phyloP scores from a whole-genome alignment of 2,329 filamentous ascomycete genomes.

The Xylariomycetidae sp. region DNA sequence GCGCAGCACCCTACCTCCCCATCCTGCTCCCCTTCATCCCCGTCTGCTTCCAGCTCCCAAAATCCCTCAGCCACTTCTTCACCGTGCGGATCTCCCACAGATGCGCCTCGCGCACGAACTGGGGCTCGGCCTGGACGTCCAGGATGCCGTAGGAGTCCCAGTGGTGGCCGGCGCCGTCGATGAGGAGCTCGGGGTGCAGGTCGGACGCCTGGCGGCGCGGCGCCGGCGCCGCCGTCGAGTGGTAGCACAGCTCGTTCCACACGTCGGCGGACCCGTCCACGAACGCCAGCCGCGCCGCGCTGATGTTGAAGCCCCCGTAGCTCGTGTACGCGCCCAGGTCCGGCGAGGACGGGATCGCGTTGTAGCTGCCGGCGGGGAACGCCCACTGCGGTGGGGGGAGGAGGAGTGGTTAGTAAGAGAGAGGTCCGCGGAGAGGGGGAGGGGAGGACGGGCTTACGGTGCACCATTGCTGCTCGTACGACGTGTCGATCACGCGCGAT shows the following conservation, averaged over 20 bases:
- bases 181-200: conserved; percentile 42
- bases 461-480: conserved; percentile 51
- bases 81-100: conserved; percentile 43
- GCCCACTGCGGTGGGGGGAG: conserved; percentile 31
- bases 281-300: conserved; percentile 40
- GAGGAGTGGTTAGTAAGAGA: neutral
- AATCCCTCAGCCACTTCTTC: conserved; percentile 39
- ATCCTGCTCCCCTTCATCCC: conserved; percentile 1
- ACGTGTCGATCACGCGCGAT: conserved; percentile 38
- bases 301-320: conserved; percentile 41
- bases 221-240: conserved; percentile 35
- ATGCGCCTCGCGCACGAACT: conserved; percentile 45
- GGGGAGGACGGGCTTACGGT: conserved; percentile 11
- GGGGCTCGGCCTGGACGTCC: conserved; percentile 38
- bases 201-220: conserved; percentile 31
- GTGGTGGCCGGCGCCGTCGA: conserved; percentile 45
- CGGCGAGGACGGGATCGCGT: conserved; percentile 36
- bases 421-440: neutral
- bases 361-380: conserved; percentile 40
- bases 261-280: conserved; percentile 47
- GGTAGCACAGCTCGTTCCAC: conserved; percentile 46
- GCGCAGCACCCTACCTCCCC: no score
- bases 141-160: conserved; percentile 40
- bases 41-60: conserved; percentile 15
- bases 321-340: conserved; percentile 35